phyloP scores from a whole-genome alignment of 805 yeast genomes.

The Saccharomyces paradoxus region DNA sequence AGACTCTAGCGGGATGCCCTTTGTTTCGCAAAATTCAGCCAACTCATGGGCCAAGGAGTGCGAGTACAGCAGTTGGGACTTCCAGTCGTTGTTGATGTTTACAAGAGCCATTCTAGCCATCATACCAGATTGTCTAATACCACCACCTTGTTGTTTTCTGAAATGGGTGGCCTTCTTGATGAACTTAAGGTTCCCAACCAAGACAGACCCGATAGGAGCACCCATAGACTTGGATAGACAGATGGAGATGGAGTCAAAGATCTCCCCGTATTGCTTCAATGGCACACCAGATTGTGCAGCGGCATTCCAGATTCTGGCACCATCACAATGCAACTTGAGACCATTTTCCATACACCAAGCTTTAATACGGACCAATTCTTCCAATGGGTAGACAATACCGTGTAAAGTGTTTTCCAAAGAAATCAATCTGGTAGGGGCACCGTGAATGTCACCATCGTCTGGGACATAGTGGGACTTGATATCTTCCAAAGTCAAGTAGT shows the following conservation, averaged over 20 bases:
- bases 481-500: constrained; percentile 73
- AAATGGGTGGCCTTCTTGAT: constrained; percentile 73
- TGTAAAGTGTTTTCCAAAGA: constrained; percentile 84
- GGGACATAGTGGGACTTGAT: constrained; percentile 51
- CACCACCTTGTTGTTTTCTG: constrained; percentile 90
- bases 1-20: constrained; percentile 52
- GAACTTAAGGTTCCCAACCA: constrained; percentile 57
- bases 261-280: constrained; percentile 58
- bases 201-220: constrained; percentile 86
- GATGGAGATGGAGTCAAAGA: constrained; percentile 82
- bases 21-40: constrained; percentile 42
- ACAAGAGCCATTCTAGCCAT: constrained; percentile 71
- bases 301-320: constrained; percentile 96
- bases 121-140: constrained; percentile 82
- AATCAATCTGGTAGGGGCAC: constrained; percentile 79
- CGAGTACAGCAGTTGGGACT: constrained; percentile 39
- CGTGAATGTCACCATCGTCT: constrained; percentile 77
- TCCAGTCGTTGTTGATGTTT: constrained; percentile 68
- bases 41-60: constrained; percentile 45
- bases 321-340: constrained; percentile 74
- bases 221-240: constrained; percentile 87
- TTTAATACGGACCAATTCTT: constrained; percentile 64
- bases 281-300: constrained; percentile 55
- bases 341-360: constrained; percentile 56
- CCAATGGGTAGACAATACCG: constrained; percentile 73